Percentiles rank a stretch among this genome's conserved stretches.
Conservation (phyloP, 306 rosid species). For the Medicago arabica region DNA sequence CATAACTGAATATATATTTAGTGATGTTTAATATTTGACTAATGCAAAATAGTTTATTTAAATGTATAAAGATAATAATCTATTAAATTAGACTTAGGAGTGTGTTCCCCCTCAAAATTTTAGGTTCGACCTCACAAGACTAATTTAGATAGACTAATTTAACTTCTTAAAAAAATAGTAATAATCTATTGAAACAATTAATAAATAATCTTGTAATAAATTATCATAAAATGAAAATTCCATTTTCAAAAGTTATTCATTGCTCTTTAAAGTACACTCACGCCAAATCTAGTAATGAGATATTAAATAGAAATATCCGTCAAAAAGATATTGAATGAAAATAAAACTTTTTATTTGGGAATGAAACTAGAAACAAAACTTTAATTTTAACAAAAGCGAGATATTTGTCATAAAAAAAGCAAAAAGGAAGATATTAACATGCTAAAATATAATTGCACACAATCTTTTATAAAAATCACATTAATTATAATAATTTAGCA, state of each 20-base stretch:
- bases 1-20: no score
- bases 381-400: background rate
- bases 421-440: slow-evolving; percentile 1
- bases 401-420: background rate
- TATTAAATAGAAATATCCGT: background rate
- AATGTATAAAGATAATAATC: no score
- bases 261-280: background rate
- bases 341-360: no score
- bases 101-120: no score
- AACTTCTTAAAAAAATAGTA: no score
- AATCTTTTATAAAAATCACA: background rate
- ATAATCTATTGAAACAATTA: background rate
- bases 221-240: background rate
- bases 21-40: no score
- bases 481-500: background rate
- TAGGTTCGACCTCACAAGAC: no score
- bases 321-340: background rate
- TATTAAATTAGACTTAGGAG: no score
- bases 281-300: slow-evolving; percentile 1
- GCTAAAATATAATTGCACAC: background rate
- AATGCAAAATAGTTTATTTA: no score
- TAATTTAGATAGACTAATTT: no score
- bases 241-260: background rate
- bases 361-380: background rate
- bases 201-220: background rate